These are phyloP conservation scores for Colletotrichum theobromicola DNA, from an alignment of 2,329 filamentous ascomycete genomes.

Conservation along the genomic window DNA sequence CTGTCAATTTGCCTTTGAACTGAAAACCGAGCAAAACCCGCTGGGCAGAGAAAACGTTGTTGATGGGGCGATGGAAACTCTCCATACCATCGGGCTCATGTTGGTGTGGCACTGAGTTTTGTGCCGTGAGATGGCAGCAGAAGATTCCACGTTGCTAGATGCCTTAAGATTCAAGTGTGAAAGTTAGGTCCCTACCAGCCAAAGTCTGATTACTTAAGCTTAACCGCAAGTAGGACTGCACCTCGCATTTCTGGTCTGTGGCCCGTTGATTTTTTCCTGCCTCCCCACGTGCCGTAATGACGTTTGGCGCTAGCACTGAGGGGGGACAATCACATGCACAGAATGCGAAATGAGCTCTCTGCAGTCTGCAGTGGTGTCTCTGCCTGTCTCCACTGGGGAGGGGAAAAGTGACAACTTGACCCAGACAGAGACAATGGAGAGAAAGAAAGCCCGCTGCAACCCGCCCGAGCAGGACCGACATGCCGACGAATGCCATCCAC, in stretches of 20 bases:
- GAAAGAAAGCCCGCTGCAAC: neutral
- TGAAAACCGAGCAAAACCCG: neutral
- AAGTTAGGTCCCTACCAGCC: neutral
- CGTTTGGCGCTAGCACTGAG: constrained; percentile 2
- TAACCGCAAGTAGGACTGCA: neutral
- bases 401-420: neutral
- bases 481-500: neutral
- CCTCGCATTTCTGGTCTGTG: neutral
- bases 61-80: neutral
- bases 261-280: neutral
- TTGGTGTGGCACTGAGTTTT: neutral
- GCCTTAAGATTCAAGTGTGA: neutral
- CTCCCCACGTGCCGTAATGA: constrained; percentile 12
- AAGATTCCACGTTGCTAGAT: neutral
- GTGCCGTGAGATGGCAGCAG: neutral
- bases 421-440: neutral
- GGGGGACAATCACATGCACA: constrained; percentile 7
- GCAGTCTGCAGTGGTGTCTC: neutral
- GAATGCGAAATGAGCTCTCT: neutral
- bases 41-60: neutral
- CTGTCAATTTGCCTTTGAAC: neutral
- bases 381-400: neutral
- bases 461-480: neutral
- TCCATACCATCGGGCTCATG: neutral
- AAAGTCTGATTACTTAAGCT: constrained; percentile 19